Percentiles rank a stretch among this genome's conserved stretches.
phyloP scores from a whole-genome alignment of 2,329 filamentous ascomycete genomes.

The Mycocentrospora acerina region DNA sequence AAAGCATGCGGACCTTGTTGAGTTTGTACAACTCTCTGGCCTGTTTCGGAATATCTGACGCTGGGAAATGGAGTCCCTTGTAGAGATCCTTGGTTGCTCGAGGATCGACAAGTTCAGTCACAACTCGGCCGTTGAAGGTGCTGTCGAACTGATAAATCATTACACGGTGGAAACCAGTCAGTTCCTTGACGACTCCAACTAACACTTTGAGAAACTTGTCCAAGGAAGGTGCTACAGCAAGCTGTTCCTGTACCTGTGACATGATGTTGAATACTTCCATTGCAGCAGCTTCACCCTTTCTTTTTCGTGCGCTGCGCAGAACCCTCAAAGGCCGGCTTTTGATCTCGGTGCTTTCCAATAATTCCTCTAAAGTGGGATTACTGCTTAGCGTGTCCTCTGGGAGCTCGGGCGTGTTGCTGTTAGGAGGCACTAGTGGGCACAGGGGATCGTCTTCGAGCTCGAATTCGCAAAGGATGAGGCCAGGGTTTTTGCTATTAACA shows the following conservation, averaged over 20 bases:
- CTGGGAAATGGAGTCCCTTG: conserved; percentile 85
- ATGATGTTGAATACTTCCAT: conserved; percentile 93
- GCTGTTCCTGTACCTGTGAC: conserved; percentile 86
- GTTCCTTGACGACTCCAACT: conserved; percentile 82
- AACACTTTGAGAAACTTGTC: conserved; percentile 76
- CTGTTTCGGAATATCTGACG: conserved; percentile 82
- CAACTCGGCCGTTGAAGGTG: conserved; percentile 79
- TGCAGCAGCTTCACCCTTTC: conserved; percentile 74
- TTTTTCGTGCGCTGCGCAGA: conserved; percentile 71
- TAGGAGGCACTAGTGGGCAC: conserved; percentile 65
- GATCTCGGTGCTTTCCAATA: conserved; percentile 73
- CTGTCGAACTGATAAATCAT: conserved; percentile 93
- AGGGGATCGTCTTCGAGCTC: conserved; percentile 76
- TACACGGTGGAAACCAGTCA: conserved; percentile 88
- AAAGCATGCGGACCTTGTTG: conserved; percentile 85
- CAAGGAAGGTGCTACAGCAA: conserved; percentile 70
- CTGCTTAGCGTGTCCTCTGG: conserved; percentile 74
- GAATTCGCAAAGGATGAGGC: conserved; percentile 80
- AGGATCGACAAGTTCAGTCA: conserved; percentile 83
- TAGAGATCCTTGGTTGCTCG: conserved; percentile 78
- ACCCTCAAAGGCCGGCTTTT: conserved; percentile 77
- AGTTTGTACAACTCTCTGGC: conserved; percentile 86
- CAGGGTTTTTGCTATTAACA: conserved; percentile 64
- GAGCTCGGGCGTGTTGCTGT: conserved; percentile 59
- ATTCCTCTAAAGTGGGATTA: conserved; percentile 72